Evolutionary conservation across 495 filamentous ascomycete species (phyloP), one percentile per base, ranked within the genome.

Genomic region (Neurospora sp.): DNA sequence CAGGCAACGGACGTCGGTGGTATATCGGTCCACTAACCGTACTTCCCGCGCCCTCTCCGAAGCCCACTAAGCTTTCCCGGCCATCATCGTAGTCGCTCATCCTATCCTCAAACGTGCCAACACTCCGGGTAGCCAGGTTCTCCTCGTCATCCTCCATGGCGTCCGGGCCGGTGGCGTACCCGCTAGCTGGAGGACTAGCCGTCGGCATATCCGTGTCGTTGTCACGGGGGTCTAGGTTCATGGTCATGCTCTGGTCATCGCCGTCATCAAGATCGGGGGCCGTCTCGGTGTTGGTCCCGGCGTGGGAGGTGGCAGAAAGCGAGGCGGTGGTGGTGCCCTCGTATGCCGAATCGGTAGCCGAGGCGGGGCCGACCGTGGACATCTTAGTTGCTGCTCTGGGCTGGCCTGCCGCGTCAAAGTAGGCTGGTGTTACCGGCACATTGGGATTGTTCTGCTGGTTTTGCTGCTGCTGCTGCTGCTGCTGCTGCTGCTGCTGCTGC

Each of bases 291-390:
- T 78, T 83, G 1, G 91, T 93, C 22, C 90, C 85, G 18, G 89
- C 91, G 65, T 37, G 31, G 2, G 48, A 40, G n/a, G 48, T 35
- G 0, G 45, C 71, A 0, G 39, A 12, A 20, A 65, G 12, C 4
- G 37, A 39, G 27, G 71, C 65, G 18, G 69, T 92, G 3, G 80
- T 83, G 3, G 91, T 93, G 20, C 90, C 85, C 18, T 89, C 93
- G 70, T 91, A 91, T 40, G 91, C 82, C 76, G 88, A 91, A 37
- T 91, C 93, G 1, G 83, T 86, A 3, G 83, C 84, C 72, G 91
- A 93, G 27, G 94, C 94, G 69, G 89, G 91, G 44, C 94, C 94
- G 27, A 97, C 94, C 0, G 94, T 97, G 83, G 91, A 94, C 79
- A 88, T 92, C 87, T 84, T 91, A 81, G 80, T 90, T 3, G 79